Base-by-base conservation (phyloP, 768 basidiomycete genomes). In the Pisolithus orientalis region DNA sequence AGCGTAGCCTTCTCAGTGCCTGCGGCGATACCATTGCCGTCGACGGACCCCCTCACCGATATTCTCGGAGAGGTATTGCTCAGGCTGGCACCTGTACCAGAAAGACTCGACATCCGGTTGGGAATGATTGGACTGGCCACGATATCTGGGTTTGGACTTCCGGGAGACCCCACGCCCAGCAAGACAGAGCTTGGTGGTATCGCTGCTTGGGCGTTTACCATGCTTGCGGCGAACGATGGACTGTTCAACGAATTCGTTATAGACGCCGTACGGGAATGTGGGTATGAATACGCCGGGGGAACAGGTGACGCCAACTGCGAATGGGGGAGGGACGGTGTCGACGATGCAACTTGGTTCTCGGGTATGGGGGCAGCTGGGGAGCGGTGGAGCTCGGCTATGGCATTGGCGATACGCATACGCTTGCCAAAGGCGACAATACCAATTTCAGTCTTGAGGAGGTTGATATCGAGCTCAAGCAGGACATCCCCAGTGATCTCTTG, bases 401-500 rank as follows among this genome's bases (percentile, higher is more conserved):
- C 92, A 58, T 95, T 94, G 25, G 89, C 85, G 51, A 99, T 94
- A 51, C 91, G 84, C 67, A 91, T 78, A 16, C 96, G 90, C 65
- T 96, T 96, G 11, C 96, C 96, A 59, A 95, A 96, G 4, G 93
- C 93, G 62, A 79, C 74, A 57, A 99, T 92, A 24, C 94, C 96
- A 49, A 99, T 86, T 72, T 98, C 94, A 9, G 73, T 76, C 72
- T 98, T 98, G 60, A 99, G 84, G 14, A 96, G 77, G 62, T 86
- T 87, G 50, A 85, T 82, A 56, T 97, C 93, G 54, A 98, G 86
- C 62, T 96, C 95, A 51, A 98, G 83, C 6, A 99, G 80, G 31
- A 98, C 90, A 60, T 99, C 96, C 17, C 96, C 96, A 0, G 94
- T 90, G 50, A 99, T 98, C 72, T 99, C 96, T 82, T 99, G 94